A percentile compares a stretch with the other conserved stretches of the same genome.
Conservation (phyloP, 495 filamentous ascomycete species). For the Filosporella fistucella region DNA sequence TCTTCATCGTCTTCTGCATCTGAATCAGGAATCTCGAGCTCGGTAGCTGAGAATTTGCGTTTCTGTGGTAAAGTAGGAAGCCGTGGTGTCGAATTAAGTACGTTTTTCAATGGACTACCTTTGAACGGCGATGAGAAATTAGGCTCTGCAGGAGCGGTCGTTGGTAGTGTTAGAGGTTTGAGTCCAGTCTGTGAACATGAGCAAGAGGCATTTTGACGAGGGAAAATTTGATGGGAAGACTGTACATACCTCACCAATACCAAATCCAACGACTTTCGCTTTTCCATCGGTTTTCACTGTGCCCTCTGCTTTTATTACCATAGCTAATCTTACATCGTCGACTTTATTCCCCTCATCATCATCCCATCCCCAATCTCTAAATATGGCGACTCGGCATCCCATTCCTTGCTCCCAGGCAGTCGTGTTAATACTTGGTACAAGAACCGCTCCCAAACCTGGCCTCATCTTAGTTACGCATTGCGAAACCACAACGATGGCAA, state of each 20-base stretch:
- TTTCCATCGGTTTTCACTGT: constrained; percentile 7
- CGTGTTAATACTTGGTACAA: constrained; percentile 52
- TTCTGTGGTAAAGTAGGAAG: constrained; percentile 16
- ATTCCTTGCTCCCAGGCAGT: constrained; percentile 57
- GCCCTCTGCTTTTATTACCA: constrained; percentile 22
- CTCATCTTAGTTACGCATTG: constrained; percentile 57
- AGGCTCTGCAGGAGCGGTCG: background rate
- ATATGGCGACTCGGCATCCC: constrained; percentile 53
- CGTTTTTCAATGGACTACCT: background rate
- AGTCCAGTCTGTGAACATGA: constrained; percentile 10
- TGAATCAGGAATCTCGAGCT: constrained; percentile 22
- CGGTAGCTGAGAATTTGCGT: constrained; percentile 16
- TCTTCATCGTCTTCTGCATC: constrained; percentile 26
- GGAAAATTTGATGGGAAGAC: background rate
- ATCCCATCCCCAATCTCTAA: constrained; percentile 46
- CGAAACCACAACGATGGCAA: constrained; percentile 55
- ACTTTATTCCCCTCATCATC: constrained; percentile 11
- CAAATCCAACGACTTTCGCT: constrained; percentile 12
- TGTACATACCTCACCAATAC: constrained; percentile 14
- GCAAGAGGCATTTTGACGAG: background rate
- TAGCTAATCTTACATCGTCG: constrained; percentile 13
- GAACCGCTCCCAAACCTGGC: constrained; percentile 41
- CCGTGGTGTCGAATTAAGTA: background rate
- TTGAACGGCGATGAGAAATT: background rate
- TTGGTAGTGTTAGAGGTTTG: constrained; percentile 8